Evolutionary conservation across 805 yeast genomes (phyloP), one percentile per base, ranked within the genome.

Genomic region (Wickerhamomyces xylosicus): DNA sequence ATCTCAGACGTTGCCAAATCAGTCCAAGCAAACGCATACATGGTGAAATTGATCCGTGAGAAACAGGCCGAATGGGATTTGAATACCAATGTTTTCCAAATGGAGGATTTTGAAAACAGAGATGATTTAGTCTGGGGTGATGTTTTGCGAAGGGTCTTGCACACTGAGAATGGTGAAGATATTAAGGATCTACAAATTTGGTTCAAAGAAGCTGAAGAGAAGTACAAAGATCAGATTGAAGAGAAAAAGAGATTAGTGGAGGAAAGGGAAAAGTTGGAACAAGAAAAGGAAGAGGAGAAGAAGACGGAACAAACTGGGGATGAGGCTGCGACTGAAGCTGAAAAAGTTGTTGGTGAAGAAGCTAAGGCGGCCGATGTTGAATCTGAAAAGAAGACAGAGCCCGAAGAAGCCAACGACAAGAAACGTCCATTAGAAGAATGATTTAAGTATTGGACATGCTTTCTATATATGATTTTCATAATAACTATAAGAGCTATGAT

Each of bases 1-100:
- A 69, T 92, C 36, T 85, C 95, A 59, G 99, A 92, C 53, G 67
- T 85, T 34, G 97, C 95, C 2, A 72, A 82, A 43, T 82, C 90
- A 0, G 62, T 89, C 54, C 79, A 81, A 15, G 76, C 89, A 0
- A 74, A 85, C 19, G 85, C 95, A 0, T 86, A 86, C 53, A 89
- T 92, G 95, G 95, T 82, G 8, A 77, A 77, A 47, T 70, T 92
- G 41, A 69, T 76, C 9, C 72, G 99, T 53, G 56, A 64, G 9
- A 67, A 72, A 40, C 98, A 94, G 59, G 85, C 85, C 3, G 82
- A 82, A 35, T 92, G 97, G 96, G 76, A 73, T 31, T 59, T 90
- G 34, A 79, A 74, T 1, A 72, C 72, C 44, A 75, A 77, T 44
- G 87, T 79, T 5, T 80, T 90, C 53, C 71, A 71, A 25, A 40